Conservation (phyloP, 345 rosid species). For the Noccaea bulbosa region DNA sequence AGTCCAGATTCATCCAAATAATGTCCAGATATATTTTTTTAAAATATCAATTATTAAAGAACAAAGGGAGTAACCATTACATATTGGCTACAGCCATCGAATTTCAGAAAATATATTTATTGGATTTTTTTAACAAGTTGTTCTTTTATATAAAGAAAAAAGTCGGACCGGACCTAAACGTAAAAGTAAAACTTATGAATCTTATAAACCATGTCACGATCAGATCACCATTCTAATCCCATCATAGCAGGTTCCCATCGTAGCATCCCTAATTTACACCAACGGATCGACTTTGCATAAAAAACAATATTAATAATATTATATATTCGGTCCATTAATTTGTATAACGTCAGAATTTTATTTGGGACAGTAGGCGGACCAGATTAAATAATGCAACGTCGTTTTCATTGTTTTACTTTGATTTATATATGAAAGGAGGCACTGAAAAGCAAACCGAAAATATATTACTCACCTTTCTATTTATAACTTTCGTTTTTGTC, state of each 20-base stretch:
- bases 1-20: too few relatives aligned
- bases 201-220: conserved; percentile 3
- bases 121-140: neutral
- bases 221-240: conserved; percentile 8
- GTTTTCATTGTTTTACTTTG: conserved; percentile 26
- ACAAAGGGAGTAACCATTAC: too few relatives aligned
- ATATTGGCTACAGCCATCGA: too few relatives aligned
- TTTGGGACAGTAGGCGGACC: conserved; percentile 36
- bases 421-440: conserved; percentile 19
- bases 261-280: neutral
- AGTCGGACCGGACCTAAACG: neutral
- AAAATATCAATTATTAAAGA: too few relatives aligned
- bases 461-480: conserved; percentile 14
- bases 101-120: neutral
- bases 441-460: conserved; percentile 19
- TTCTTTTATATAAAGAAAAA: neutral
- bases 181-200: conserved; percentile 3
- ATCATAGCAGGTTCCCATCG: neutral
- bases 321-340: conserved; percentile 3
- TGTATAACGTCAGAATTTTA: conserved; percentile 22
- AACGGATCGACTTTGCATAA: conserved; percentile 3
- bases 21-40: too few relatives aligned
- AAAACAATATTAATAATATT: neutral
- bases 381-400: conserved; percentile 32
- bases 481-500: neutral